Percentiles rank a stretch among this genome's conserved stretches.
These are phyloP conservation scores for Stropharia rugosoannulata DNA, from an alignment of 768 basidiomycete species.

Conservation along the genomic window DNA sequence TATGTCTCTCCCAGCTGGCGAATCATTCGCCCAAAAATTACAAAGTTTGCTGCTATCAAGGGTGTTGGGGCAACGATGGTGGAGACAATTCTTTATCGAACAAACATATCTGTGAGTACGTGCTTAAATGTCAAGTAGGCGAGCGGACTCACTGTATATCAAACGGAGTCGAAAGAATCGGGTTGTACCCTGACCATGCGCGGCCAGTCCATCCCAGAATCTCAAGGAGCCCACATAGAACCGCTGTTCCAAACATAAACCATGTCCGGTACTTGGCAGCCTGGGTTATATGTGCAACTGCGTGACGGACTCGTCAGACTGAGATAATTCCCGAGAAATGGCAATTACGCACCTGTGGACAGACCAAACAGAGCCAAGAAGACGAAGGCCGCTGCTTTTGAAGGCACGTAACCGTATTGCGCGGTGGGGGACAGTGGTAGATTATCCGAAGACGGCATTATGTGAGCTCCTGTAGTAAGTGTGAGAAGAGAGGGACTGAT, in stretches of 20 bases:
- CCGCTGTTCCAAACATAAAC: slow-evolving; percentile 23
- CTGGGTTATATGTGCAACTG: slow-evolving; percentile 19
- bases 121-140: no score
- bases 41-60: slow-evolving; percentile 58
- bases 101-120: neutral
- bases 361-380: slow-evolving; percentile 39
- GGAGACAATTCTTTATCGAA: slow-evolving; percentile 38
- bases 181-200: slow-evolving; percentile 21
- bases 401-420: slow-evolving; percentile 40
- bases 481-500: no score
- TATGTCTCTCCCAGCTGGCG: slow-evolving; percentile 41
- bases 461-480: no score
- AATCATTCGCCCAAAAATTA: slow-evolving; percentile 52
- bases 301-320: neutral
- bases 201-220: slow-evolving; percentile 23
- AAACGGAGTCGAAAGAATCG: slow-evolving; percentile 14
- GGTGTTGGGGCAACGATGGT: slow-evolving; percentile 50
- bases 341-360: slow-evolving; percentile 30
- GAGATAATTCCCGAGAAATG: neutral
- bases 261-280: slow-evolving; percentile 17
- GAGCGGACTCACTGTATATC: slow-evolving; percentile 11
- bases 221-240: slow-evolving; percentile 23
- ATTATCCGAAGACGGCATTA: no score
- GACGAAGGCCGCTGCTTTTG: slow-evolving; percentile 32
- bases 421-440: no score